Base-by-base conservation (phyloP, 1,284 basidiomycete species). In the Leccinum subrobustum region DNA sequence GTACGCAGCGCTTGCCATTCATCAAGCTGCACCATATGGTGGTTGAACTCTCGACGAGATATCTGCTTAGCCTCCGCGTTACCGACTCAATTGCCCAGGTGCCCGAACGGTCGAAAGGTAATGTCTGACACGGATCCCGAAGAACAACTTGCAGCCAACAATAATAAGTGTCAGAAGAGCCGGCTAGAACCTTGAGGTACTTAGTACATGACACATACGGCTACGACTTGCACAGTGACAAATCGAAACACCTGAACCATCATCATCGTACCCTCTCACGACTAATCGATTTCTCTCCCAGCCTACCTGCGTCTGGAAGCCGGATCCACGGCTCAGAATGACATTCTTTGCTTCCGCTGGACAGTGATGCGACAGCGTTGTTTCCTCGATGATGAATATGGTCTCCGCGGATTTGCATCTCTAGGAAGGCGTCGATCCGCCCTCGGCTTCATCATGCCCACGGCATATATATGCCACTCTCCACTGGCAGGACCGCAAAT, bases 141-240 rank as follows among this genome's bases (percentile, higher is more conserved):
- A 44, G 11, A 47, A n/a, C 42, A 33, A 52, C 23, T 18, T 16
- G n/a, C 16, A 48, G 31, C 54, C 56, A 50, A 58, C 37, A 23
- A 20, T 42, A 6, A 33, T 51, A 55, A 48, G 58, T 16, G 50
- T 57, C 52, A 47, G 54, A 58, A 60, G 55, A 54, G 42, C 18
- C 31, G 31, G 23, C 53, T 50, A 55, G 52, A 52, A 61, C 39
- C 33, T 51, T 25, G 1, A 52, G 4, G 11, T 11, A 42, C n/a
- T 39, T 18, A 20, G 59, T 69, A 66, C 67, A 67, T 65, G 58
- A 69, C 39, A 44, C 14, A 51, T 14, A 20, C 8, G 20, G 33
- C 27, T n/a, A 51, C n/a, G 42, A 37, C 35, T 42, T 39, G 35
- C 16, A 39, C 23, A 16, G 18, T 37, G 25, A 37, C 42, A 25